Evolutionary conservation across 768 basidiomycete genomes (phyloP), one percentile per base, ranked within the genome.

Genomic region (Holtermanniella nyarrowii): DNA sequence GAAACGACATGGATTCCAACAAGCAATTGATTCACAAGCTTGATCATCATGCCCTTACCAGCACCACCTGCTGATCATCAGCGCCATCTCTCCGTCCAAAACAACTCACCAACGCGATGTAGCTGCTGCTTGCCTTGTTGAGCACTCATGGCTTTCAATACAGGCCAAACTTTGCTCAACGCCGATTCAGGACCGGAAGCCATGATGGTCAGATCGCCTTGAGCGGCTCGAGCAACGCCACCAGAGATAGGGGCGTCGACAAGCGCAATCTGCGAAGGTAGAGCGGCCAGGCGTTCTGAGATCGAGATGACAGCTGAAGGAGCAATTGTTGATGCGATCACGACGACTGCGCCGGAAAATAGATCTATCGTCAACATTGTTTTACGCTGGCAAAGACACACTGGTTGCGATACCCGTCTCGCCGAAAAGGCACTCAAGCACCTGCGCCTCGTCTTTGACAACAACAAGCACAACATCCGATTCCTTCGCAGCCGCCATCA

Each of bases 241-340:
- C 67, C 67, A 2, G 65, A 62, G 11, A 63, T 53, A 16, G 67
- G 67, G 2, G 63, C 63, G 45, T 69, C 67, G 18, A 69, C 47
- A 3, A 66, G 49, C 21, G 56, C 46, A 12, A 58, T 50, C 16
- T 58, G 55, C 13, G 49, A 52, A 3, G 43, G 39, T 1, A 44
- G 41, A 1, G 31, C 40, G 23, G 59, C 57, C 2, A 68, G 54
- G 5, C 50, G 45, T 1, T 43, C 26, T 37, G 61, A 55, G 2
- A 69, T 7, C 16, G 39, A n/a, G 22, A 52, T 26, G 10, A 56
- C 62, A n/a, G 58, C 57, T 5, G 59, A 56, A 0, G 67, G 65
- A 12, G 61, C 49, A 7, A 69, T 50, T 4, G 67, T 69, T 2
- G 67, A 66, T 26, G 45, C 52, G 13, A 69, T 40, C 21, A 69